These are phyloP conservation scores for Populus hybrid DNA, from an alignment of 441 rosid species.

Conservation along the genomic window DNA sequence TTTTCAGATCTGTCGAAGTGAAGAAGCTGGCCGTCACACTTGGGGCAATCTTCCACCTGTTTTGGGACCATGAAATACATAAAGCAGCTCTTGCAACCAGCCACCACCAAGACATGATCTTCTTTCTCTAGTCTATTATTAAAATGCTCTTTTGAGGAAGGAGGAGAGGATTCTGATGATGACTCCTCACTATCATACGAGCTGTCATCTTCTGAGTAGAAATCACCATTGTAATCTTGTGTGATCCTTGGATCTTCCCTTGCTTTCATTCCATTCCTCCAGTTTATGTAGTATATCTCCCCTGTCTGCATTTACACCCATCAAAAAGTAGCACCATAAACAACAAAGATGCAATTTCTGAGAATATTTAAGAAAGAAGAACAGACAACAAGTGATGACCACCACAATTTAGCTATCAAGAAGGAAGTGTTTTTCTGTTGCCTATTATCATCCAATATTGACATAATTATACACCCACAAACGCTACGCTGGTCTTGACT, in stretches of 20 bases:
- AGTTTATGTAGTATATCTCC: constrained; percentile 77
- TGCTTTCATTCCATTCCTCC: constrained; percentile 69
- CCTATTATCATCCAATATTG: neutral
- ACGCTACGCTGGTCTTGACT: neutral
- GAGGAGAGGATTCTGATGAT: constrained; percentile 49
- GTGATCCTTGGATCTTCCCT: constrained; percentile 58
- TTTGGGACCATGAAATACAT: constrained; percentile 97
- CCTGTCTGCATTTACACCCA: constrained; percentile 55
- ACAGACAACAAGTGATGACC: neutral
- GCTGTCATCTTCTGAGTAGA: constrained; percentile 53
- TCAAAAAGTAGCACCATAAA: neutral
- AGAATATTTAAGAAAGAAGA: neutral
- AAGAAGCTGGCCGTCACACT: constrained; percentile 73
- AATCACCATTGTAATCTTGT: constrained; percentile 32
- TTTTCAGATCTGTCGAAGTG: constrained; percentile 67
- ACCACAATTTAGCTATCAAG: neutral
- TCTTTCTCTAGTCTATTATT: constrained; percentile 27
- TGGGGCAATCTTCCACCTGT: constrained; percentile 74
- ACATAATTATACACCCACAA: neutral
- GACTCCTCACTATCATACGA: constrained; percentile 69
- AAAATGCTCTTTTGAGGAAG: constrained; percentile 32
- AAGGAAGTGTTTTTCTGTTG: neutral
- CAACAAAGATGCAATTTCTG: neutral
- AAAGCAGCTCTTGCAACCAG: constrained; percentile 88
- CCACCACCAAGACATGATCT: constrained; percentile 72